Evolutionary conservation across 139 green algal genomes (phyloP).

Genomic region (Desmodesmus armatus): DNA sequence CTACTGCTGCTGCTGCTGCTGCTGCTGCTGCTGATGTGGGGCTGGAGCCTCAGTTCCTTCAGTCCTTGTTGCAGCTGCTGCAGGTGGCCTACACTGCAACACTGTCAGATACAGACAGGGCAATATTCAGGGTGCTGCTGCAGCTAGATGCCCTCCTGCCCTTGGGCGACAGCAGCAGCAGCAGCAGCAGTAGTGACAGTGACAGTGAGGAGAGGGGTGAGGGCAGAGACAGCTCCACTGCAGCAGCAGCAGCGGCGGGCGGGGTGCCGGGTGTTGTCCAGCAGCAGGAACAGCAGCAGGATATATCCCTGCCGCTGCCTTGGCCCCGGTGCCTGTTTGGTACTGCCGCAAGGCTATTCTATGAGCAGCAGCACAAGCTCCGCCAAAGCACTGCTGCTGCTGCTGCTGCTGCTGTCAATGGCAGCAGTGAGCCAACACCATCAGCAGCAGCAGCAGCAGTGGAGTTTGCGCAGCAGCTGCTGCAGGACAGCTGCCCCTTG

Average conservation of each 20-base stretch:
- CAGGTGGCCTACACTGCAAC: conserved; percentile 32
- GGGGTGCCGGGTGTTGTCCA: neutral
- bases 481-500: conserved; percentile 37
- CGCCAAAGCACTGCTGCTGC: conserved; percentile 14
- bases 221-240: no score
- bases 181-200: conserved; percentile 6
- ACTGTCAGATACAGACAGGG: conserved; percentile 57
- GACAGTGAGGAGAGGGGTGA: neutral
- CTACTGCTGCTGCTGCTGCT: conserved; percentile 5
- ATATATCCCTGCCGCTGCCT: neutral
- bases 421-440: conserved; percentile 4
- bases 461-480: neutral
- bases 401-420: no score
- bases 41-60: conserved; percentile 15
- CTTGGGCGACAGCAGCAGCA: conserved; percentile 40
- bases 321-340: conserved; percentile 50
- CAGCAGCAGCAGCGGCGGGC: neutral
- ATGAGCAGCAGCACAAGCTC: conserved; percentile 29
- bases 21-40: neutral
- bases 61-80: conserved; percentile 46
- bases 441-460: neutral
- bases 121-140: conserved; percentile 62
- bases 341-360: conserved; percentile 32
- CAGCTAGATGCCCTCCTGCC: conserved; percentile 56
- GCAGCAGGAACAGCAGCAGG: neutral